phyloP scores from a whole-genome alignment of 768 basidiomycete genomes.

The Suillus brevipes region DNA sequence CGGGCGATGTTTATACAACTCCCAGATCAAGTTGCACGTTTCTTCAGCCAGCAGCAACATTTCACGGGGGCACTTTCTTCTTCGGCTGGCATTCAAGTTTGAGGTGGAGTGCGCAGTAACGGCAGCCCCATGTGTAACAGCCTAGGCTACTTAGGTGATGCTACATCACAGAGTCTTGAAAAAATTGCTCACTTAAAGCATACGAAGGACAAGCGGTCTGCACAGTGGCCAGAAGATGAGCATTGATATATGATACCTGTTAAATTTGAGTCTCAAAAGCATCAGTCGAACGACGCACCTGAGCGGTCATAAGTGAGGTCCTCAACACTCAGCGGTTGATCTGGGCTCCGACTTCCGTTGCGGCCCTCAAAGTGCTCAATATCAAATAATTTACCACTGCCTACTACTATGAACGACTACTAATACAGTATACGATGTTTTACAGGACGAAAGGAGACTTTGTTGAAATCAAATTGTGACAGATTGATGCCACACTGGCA shows the following conservation, averaged over 20 bases:
- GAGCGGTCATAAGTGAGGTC: background rate
- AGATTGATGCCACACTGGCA: too few relatives aligned
- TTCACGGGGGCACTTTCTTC: background rate
- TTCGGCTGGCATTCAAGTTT: background rate
- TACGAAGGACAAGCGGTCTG: background rate
- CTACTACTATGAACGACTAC: too few relatives aligned
- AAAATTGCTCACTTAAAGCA: background rate
- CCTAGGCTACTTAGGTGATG: background rate
- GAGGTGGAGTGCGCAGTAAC: background rate
- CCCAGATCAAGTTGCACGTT: too few relatives aligned
- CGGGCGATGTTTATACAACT: too few relatives aligned
- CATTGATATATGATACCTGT: background rate
- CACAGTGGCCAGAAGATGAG: background rate
- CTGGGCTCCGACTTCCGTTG: background rate
- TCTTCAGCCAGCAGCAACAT: background rate
- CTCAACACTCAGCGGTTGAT: background rate
- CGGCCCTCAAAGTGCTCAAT: background rate
- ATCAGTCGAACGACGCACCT: background rate
- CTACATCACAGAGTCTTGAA: background rate
- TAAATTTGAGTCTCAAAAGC: background rate
- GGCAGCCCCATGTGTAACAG: background rate
- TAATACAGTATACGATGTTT: too few relatives aligned
- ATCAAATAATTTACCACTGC: too few relatives aligned
- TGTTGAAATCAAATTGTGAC: too few relatives aligned
- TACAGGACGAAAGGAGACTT: too few relatives aligned